Evolutionary conservation across 192 early-diverging fungal species (phyloP).

Genomic region (Thamnidium elegans): DNA sequence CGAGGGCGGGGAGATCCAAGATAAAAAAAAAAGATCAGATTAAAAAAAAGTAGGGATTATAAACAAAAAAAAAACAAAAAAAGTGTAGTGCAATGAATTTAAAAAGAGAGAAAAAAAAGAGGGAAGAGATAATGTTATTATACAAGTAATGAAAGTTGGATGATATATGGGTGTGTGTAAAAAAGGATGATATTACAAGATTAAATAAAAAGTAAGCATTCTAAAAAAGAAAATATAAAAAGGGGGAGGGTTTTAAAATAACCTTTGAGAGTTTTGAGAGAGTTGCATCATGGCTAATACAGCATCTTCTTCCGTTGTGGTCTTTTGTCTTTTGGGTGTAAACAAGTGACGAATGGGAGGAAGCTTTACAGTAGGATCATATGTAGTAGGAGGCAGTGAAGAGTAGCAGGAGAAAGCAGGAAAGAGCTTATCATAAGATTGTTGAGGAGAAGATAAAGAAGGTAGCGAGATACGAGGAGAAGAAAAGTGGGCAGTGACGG

Average conservation of each 20-base stretch:
- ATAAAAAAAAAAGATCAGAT: too few species aligned
- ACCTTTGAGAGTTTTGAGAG: slow-evolving; percentile 2
- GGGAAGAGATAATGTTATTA: too few species aligned
- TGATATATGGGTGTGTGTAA: too few species aligned
- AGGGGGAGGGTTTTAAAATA: neutral
- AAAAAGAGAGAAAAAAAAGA: too few species aligned
- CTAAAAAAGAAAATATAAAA: neutral
- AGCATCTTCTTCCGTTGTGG: neutral
- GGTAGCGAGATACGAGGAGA: too few species aligned
- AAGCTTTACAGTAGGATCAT: neutral
- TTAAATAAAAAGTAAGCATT: neutral
- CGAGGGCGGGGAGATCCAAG: too few species aligned
- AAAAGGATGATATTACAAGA: neutral
- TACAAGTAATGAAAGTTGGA: too few species aligned
- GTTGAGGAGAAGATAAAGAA: neutral
- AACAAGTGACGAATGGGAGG: neutral
- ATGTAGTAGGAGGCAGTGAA: neutral
- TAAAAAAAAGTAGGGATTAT: too few species aligned
- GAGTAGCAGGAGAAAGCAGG: neutral
- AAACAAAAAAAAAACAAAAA: too few species aligned
- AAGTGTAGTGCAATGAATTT: too few species aligned
- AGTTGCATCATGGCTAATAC: slow-evolving; percentile 16
- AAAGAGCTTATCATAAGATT: neutral
- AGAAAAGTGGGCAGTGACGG: neutral
- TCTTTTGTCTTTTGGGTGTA: neutral